Evolutionary conservation across 1,284 basidiomycete genomes (phyloP), one percentile per base, ranked within the genome.

Genomic region (Ustilago curta): DNA sequence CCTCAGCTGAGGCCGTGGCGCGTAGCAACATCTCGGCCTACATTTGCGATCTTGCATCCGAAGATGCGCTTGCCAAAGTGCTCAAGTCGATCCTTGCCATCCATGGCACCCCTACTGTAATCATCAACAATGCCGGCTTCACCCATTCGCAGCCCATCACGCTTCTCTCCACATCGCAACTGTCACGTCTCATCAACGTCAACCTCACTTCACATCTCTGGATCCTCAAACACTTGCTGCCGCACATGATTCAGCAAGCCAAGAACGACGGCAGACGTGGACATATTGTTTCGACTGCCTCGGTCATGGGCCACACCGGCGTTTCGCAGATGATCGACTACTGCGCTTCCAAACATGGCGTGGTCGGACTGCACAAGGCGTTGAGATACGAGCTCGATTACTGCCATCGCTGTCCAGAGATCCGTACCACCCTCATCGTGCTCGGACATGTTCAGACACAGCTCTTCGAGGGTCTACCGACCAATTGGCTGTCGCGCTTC

Each of bases 71-170:
- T 7, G 40, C 59, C 51, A 76, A 76, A 49, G 72, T 76, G 45
- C 40, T 65, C 60, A 61, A 63, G 27, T 53, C 67, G 18, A 47
- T 67, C 56, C 51, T 64, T 21, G 42, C 35, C 12, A 40, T 55
- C 14, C 74, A 78, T 44, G 76, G 78, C 11, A 44, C 43, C 3
- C 69, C 68, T 35, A 96, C 96, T 0, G 89, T 98, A 32, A 86
- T 99, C 16, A 88, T 99, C 80, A 98, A 98, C 86, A 98, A 97
- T 81, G 96, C 96, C 0, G 96, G 95, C n/a, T 90, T 97, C 58
- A 93, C 93, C 32, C 91, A 95, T 85, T 94, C 95, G 31, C 95
- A 94, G 81, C 87, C 91, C 0, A 86, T 98, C 25, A 86, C 95
- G 4, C 94, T 95, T 80, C 87, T 97, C 54, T 87, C 87, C 1